Percentiles rank a stretch among this genome's conserved stretches.
These are phyloP conservation scores for Phytophthora palmivora DNA, from an alignment of 352 stramenopile genomes.

Conservation along the genomic window DNA sequence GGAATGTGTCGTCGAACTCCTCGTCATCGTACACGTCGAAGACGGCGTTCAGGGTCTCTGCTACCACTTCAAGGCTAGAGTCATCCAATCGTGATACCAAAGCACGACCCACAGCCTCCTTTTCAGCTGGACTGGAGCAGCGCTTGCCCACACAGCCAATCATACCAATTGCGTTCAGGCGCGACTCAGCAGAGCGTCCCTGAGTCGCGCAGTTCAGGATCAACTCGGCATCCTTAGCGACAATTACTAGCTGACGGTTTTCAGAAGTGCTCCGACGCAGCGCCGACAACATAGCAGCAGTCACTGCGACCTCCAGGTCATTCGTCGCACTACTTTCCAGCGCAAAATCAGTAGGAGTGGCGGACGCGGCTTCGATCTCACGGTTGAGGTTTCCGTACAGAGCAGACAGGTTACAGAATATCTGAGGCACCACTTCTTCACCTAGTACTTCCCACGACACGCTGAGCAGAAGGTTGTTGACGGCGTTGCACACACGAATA, in stretches of 20 bases:
- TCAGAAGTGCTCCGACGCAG: constrained; percentile 65
- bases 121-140: constrained; percentile 64
- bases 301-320: constrained; percentile 75
- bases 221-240: constrained; percentile 67
- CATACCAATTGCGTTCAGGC: constrained; percentile 80
- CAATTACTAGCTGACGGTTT: constrained; percentile 61
- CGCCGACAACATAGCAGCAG: constrained; percentile 75
- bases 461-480: constrained; percentile 84
- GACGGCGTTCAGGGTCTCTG: constrained; percentile 86
- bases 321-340: constrained; percentile 51
- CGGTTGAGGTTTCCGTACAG: constrained; percentile 73
- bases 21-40: constrained; percentile 90
- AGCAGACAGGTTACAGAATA: constrained; percentile 83
- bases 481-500: constrained; percentile 78
- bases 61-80: constrained; percentile 79
- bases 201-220: constrained; percentile 74
- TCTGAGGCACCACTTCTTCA: constrained; percentile 64
- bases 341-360: constrained; percentile 39
- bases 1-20: constrained; percentile 80
- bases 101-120: constrained; percentile 75
- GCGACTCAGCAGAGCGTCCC: constrained; percentile 68
- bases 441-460: constrained; percentile 63
- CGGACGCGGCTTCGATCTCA: constrained; percentile 34
- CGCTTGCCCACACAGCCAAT: constrained; percentile 82
- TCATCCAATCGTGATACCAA: constrained; percentile 68